Percentiles rank a stretch among this genome's conserved stretches.
These are phyloP conservation scores for Teratosphaeria pseudoeucalypti DNA, from an alignment of 2,329 filamentous ascomycete genomes.

Conservation along the genomic window DNA sequence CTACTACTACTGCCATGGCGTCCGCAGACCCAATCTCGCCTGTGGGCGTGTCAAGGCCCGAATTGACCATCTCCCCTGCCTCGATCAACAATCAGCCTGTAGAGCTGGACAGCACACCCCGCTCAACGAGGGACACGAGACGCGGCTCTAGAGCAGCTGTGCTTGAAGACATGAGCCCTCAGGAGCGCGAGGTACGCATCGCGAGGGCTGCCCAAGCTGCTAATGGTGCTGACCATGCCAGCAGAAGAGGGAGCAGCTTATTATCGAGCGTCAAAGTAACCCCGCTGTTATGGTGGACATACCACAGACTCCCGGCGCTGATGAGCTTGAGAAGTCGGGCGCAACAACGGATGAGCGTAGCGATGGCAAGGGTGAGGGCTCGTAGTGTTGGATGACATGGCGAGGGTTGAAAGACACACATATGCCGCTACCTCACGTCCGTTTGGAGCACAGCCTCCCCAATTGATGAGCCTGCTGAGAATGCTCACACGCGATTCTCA, in stretches of 20 bases:
- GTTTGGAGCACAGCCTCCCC: neutral
- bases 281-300: slow-evolving; percentile 37
- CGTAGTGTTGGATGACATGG: neutral
- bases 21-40: slow-evolving; percentile 18
- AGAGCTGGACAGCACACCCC: slow-evolving; percentile 33
- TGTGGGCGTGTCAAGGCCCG: slow-evolving; percentile 17
- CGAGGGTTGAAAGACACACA: neutral
- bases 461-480: neutral
- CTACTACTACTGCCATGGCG: neutral
- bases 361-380: neutral
- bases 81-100: slow-evolving; percentile 35
- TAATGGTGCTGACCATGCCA: neutral
- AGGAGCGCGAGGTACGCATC: slow-evolving; percentile 15
- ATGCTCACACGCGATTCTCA: neutral
- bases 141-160: slow-evolving; percentile 10
- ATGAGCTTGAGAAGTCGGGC: slow-evolving; percentile 30
- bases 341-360: neutral
- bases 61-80: slow-evolving; percentile 29
- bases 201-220: neutral
- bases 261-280: slow-evolving; percentile 29
- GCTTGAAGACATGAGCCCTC: slow-evolving; percentile 12
- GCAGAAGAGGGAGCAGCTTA: slow-evolving; percentile 30
- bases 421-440: neutral
- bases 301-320: slow-evolving; percentile 32
- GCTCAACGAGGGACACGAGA: slow-evolving; percentile 15